phyloP scores from a whole-genome alignment of 202 grass and related monocot species.

The Schoenoplectus triqueter region DNA sequence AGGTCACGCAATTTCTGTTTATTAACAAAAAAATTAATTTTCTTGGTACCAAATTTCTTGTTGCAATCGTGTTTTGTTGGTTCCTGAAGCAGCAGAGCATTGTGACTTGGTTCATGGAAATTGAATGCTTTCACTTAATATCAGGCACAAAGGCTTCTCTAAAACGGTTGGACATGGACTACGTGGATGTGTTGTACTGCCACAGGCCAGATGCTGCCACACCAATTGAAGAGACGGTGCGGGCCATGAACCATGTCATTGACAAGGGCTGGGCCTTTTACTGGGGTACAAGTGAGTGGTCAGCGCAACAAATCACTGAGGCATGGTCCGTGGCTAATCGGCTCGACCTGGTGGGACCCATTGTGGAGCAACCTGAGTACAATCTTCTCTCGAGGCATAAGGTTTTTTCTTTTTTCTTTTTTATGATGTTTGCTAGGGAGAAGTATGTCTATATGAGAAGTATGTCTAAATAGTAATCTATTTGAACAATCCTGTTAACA shows the following conservation, averaged over 20 bases:
- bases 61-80: slow-evolving; percentile 1
- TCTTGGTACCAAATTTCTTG: slow-evolving; percentile 10
- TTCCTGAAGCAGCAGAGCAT: neutral
- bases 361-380: slow-evolving; percentile 97
- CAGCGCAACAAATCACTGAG: slow-evolving; percentile 94
- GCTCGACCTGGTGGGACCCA: slow-evolving; percentile 86
- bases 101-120: slow-evolving; percentile 27
- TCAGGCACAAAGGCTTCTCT: slow-evolving; percentile 63
- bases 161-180: slow-evolving; percentile 83
- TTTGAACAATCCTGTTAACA: neutral
- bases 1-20: neutral
- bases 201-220: slow-evolving; percentile 84
- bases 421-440: neutral
- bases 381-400: slow-evolving; percentile 96
- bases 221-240: slow-evolving; percentile 87
- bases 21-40: neutral
- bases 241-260: slow-evolving; percentile 95
- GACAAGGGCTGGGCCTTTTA: slow-evolving; percentile 94
- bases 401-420: slow-evolving; percentile 22
- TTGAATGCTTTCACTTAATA: slow-evolving; percentile 7
- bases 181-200: slow-evolving; percentile 80
- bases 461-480: neutral
- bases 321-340: slow-evolving; percentile 68
- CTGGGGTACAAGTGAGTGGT: slow-evolving; percentile 96
- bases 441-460: slow-evolving; percentile 3